Evolutionary conservation across 805 yeast species (phyloP).

Genomic region (Starmerella riodocensis): DNA sequence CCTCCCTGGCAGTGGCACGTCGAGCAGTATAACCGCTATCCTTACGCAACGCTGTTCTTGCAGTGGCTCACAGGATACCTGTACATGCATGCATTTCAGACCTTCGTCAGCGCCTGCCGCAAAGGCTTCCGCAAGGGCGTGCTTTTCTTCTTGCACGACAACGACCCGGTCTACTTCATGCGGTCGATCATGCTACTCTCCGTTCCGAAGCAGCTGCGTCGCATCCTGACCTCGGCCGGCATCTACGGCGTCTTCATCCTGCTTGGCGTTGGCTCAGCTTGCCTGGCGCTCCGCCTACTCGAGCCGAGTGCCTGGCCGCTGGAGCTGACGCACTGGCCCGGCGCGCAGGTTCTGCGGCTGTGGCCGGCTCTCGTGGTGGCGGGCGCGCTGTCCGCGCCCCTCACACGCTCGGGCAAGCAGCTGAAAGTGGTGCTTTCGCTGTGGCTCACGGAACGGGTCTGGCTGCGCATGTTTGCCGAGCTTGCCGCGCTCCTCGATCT

Average conservation of each 20-base stretch:
- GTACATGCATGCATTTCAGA: slow-evolving; percentile 79
- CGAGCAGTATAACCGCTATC: slow-evolving; percentile 1
- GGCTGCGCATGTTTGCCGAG: slow-evolving; percentile 16
- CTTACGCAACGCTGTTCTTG: slow-evolving; percentile 17
- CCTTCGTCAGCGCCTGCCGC: slow-evolving; percentile 75
- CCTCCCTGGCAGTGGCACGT: slow-evolving; percentile 5
- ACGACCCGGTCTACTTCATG: slow-evolving; percentile 82
- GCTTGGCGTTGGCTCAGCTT: slow-evolving; percentile 58
- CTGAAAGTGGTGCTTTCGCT: slow-evolving; percentile 45
- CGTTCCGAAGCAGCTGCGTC: slow-evolving; percentile 52
- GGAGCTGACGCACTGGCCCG: slow-evolving; percentile 20
- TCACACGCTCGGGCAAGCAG: slow-evolving; percentile 39
- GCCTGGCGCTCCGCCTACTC: slow-evolving; percentile 35
- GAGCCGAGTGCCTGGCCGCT: slow-evolving; percentile 22
- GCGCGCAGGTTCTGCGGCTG: slow-evolving; percentile 5
- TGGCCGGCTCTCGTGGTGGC: slow-evolving; percentile 11
- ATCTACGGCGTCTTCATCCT: slow-evolving; percentile 41
- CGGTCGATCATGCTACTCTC: slow-evolving; percentile 80
- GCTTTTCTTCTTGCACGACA: slow-evolving; percentile 78
- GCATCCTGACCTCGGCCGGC: slow-evolving; percentile 51
- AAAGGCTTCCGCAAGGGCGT: slow-evolving; percentile 76
- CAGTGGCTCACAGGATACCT: slow-evolving; percentile 67
- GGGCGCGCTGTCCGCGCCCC: slow-evolving; percentile 2
- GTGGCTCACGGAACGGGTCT: slow-evolving; percentile 33
- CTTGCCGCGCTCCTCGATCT: slow-evolving; percentile 13